A percentile compares a stretch with the other conserved stretches of the same genome.
Evolutionary conservation across 805 yeast genomes (phyloP).

Genomic region (Clavispora asparagi): DNA sequence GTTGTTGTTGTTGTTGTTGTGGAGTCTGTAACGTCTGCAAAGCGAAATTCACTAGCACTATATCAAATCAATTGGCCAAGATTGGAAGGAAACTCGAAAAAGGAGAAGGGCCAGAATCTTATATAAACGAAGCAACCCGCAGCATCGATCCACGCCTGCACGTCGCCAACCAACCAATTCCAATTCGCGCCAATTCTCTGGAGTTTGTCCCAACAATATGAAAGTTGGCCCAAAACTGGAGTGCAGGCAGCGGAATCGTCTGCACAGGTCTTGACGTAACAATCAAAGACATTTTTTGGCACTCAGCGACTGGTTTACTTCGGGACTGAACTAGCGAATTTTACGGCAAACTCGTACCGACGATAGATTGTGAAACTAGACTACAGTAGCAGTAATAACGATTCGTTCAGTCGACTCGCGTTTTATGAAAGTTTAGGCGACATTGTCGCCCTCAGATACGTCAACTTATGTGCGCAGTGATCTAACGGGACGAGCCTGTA

Average conservation of each 20-base stretch:
- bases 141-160: slow-evolving; percentile 1
- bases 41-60: background rate
- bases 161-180: background rate
- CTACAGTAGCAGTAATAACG: no score
- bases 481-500: background rate
- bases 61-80: background rate
- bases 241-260: slow-evolving; percentile 8
- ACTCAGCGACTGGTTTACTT: no score
- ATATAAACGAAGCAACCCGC: slow-evolving; percentile 1
- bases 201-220: slow-evolving; percentile 13
- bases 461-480: background rate
- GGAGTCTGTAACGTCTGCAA: background rate
- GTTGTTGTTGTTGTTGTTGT: slow-evolving; percentile 1
- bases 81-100: background rate
- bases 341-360: no score
- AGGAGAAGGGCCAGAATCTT: background rate
- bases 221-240: slow-evolving; percentile 16
- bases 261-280: slow-evolving; percentile 16
- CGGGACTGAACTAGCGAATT: no score
- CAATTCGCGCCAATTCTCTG: background rate
- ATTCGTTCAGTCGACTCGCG: no score
- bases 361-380: no score
- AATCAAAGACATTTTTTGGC: background rate
- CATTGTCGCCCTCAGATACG: background rate
- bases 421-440: no score